A percentile compares a stretch with the other conserved stretches of the same genome.
Conservation (phyloP, 108 stramenopile species). For the Conticribra weissflogii region DNA sequence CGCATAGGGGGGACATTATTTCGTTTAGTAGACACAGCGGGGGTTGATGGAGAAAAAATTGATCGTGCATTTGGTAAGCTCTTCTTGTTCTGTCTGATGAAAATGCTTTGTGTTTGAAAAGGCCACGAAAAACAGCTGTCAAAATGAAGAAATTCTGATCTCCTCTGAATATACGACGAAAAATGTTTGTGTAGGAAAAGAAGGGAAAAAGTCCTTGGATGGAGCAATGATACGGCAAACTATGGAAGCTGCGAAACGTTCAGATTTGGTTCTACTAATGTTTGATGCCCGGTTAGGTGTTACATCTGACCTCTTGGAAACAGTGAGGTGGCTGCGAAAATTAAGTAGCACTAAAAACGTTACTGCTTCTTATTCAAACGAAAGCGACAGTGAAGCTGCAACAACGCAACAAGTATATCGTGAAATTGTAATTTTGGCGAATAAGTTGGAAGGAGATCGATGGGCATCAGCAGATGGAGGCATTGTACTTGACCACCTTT, state of each 20-base stretch:
- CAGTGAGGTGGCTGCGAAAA: conserved; percentile 81
- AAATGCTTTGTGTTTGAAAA: neutral
- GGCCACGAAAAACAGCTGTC: too few species aligned
- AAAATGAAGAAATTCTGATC: too few species aligned
- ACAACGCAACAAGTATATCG: conserved; percentile 12
- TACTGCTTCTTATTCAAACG: neutral
- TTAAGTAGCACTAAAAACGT: conserved; percentile 31
- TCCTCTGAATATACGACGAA: too few species aligned
- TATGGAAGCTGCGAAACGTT: conserved; percentile 64
- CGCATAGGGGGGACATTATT: conserved; percentile 84
- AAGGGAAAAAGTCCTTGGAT: conserved; percentile 40
- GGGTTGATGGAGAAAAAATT: conserved; percentile 89
- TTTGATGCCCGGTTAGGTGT: conserved; percentile 83
- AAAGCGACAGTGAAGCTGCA: neutral
- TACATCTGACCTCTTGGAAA: conserved; percentile 70
- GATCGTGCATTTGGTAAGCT: conserved; percentile 45
- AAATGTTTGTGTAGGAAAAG: conserved; percentile 8
- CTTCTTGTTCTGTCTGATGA: too few species aligned
- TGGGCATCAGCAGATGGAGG: conserved; percentile 65
- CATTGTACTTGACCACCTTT: conserved; percentile 63
- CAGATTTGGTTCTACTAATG: conserved; percentile 80
- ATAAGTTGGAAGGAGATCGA: conserved; percentile 86
- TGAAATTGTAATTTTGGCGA: conserved; percentile 71
- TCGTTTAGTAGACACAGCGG: conserved; percentile 88
- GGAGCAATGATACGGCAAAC: conserved; percentile 87